phyloP scores from a whole-genome alignment of 768 basidiomycete species.

The Pholiota microspora region DNA sequence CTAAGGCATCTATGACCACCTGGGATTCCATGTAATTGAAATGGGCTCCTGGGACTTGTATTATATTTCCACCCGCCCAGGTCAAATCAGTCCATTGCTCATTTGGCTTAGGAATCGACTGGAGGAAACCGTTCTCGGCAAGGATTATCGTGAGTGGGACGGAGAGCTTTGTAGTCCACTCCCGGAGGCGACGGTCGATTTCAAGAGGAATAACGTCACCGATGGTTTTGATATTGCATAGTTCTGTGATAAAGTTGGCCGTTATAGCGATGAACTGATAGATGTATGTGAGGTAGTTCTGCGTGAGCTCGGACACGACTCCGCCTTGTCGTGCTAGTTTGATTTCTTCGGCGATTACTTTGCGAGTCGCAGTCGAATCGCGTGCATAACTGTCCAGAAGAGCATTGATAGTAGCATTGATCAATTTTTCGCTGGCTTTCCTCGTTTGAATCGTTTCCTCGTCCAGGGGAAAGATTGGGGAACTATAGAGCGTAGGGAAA shows the following conservation, averaged over 20 bases:
- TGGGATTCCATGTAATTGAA: neutral
- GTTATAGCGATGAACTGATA: neutral
- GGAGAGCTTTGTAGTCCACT: neutral
- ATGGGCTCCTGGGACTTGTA: neutral
- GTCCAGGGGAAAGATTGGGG: neutral
- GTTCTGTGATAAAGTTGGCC: neutral
- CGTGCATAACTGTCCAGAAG: neutral
- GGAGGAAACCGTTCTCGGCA: neutral
- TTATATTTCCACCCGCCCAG: neutral
- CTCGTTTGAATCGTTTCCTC: neutral
- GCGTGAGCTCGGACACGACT: neutral
- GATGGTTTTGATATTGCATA: neutral
- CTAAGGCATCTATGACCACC: neutral
- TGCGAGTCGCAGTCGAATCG: neutral
- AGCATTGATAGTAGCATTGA: neutral
- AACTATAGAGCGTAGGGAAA: neutral
- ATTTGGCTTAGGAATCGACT: neutral
- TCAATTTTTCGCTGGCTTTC: neutral
- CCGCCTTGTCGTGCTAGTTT: neutral
- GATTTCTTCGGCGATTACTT: neutral
- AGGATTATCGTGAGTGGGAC: neutral
- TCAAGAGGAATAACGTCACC: neutral
- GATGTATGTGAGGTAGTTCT: neutral
- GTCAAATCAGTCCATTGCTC: neutral
- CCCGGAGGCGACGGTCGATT: neutral